phyloP scores from a whole-genome alignment of 495 filamentous ascomycete species.

The Hypomontagnella monticulosa region DNA sequence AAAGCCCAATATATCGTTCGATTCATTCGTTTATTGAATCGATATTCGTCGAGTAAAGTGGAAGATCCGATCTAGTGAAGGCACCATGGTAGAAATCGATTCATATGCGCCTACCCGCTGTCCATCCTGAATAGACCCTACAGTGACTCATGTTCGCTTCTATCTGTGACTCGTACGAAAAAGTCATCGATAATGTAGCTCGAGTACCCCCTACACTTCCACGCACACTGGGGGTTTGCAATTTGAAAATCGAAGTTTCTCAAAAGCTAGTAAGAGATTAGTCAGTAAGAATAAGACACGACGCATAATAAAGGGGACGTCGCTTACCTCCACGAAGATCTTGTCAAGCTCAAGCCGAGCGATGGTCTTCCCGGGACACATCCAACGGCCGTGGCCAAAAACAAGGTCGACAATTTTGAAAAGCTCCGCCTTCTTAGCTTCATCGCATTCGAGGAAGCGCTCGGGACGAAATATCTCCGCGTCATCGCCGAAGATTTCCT shows the following conservation, averaged over 20 bases:
- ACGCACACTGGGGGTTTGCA: conserved; percentile 59
- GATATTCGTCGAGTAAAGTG: no score
- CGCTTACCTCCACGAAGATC: conserved; percentile 64
- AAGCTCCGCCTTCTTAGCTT: conserved; percentile 49
- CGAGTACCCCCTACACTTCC: conserved; percentile 30
- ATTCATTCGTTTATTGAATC: no score
- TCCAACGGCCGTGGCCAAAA: conserved; percentile 57
- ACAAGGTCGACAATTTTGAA: conserved; percentile 50
- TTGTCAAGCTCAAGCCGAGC: conserved; percentile 65
- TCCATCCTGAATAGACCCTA: no score
- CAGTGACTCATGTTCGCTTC: background rate
- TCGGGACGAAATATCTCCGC: conserved; percentile 63
- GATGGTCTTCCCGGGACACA: conserved; percentile 57
- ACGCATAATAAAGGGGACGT: background rate
- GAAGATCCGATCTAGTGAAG: no score
- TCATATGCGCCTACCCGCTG: no score
- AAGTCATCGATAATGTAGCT: conserved; percentile 35
- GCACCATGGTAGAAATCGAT: no score
- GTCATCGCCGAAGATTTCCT: conserved; percentile 59
- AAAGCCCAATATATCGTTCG: no score
- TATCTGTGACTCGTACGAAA: conserved; percentile 30
- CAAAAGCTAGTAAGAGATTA: conserved; percentile 53
- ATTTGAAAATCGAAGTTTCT: conserved; percentile 65
- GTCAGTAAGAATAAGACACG: background rate
- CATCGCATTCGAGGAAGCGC: conserved; percentile 61